Base-by-base conservation (phyloP, 495 filamentous ascomycete genomes). In the Entonaema liquescens region DNA sequence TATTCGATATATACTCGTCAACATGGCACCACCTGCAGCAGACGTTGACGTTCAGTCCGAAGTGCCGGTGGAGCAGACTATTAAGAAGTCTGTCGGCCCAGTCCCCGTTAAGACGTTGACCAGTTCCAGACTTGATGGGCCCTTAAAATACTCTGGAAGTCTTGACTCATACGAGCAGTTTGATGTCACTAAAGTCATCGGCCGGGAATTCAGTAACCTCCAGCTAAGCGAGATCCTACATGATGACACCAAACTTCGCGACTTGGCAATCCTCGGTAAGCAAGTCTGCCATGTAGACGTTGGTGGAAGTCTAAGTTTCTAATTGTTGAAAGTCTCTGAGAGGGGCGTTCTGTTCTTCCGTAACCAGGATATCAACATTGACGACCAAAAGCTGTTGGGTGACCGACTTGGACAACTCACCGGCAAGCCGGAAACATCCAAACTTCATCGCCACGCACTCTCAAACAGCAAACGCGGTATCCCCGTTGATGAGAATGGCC, bases 271-370 rank as follows among this genome's bases (percentile, higher is more conserved):
- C 28, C 90, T 88, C 8, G 82, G 90, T 91, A 74, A 65, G 77
- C 74, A 60, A 36, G 35, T 12, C 26, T 21, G 13, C 17, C 17
- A 13, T 3, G 35, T 23, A 23, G 19, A 23, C 9, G 44, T 31
- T 1, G 1, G 15, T 53, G 12, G 19, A 17, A 7, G 1, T 7
- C 13, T 26, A 12, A 40, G 17, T 19, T 65, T 66, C 28, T 85
- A 80, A 74, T 55, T 40, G 12, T 7, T 12, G 26, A 47, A 58
- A 92, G 90, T 93, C 62, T 93, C 90, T 13, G 85, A 90, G 26
- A 83, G 91, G 19, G 91, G 91, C 13, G 90, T 93, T 0, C 88
- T 93, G 1, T 90, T 93, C 80, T 92, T 93, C 83, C 86, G 90
- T 3, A 82, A 86, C 59, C 91, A 91, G 29, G 87, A 90, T 74